Base-by-base conservation (phyloP, 2,329 filamentous ascomycete species). In the Alternaria sp. region DNA sequence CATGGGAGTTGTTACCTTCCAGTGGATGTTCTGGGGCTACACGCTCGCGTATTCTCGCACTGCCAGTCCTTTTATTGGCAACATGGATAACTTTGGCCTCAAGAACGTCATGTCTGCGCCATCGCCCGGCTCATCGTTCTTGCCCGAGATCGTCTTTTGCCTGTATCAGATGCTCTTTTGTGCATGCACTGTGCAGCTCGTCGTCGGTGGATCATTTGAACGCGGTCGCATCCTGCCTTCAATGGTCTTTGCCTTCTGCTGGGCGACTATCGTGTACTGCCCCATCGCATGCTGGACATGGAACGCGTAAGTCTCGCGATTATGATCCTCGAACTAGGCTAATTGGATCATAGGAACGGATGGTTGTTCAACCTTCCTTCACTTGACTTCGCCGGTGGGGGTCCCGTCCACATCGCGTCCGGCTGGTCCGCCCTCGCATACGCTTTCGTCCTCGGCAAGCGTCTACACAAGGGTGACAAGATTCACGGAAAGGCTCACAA, bases 11-110 rank as follows among this genome's bases (percentile, higher is more conserved):
- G 79, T 82, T 3, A 86, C 84, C n/a, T 85, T 88, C 71, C 85
- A 87, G 77, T 88, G 86, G 85, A 87, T 89, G 78, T 90, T 90
- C 75, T 90, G 82, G 87, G 89, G 89, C 3, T 90, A 89, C 78
- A 86, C 85, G 0, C 80, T 91, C 8, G 85, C 88, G 23, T 90
- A 89, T 75, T 87, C 86, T 3, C 82, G 87, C 56, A 85, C 86
- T 21, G 88, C 85, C 2, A 85, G 85, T 9, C 82, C 86, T 1
- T 91, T 89, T 77, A 90, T 91, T 67, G 88, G 89, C 18, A 84
- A 88, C 69, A 74, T 91, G 56, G 82, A 82, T 55, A 87, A 89
- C 71, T 89, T 90, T 57, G 88, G 88, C 7, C 72, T 90, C 76
- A 88, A 82, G 72, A 84, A 89, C 70, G 87, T 90, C 33, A 81